Conservation (phyloP, 192 early-diverging fungal genomes). For the Rhizoclosmatium globosum region DNA sequence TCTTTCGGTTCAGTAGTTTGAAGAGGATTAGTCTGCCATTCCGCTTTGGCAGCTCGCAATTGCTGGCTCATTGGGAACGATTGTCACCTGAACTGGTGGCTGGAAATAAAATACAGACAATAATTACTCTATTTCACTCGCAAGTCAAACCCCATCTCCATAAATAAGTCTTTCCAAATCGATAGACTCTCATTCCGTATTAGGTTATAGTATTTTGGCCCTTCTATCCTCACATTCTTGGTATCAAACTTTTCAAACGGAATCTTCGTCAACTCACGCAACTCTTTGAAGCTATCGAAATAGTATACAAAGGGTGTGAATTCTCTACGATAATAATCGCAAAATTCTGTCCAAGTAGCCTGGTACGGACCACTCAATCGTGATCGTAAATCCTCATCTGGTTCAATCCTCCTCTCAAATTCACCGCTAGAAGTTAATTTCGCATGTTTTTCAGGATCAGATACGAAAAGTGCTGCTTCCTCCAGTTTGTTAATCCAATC, state of each 20-base stretch:
- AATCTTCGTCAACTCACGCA: background rate
- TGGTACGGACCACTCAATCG: background rate
- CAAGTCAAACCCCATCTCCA: too few species aligned
- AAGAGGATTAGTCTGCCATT: too few species aligned
- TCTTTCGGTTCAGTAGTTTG: too few species aligned
- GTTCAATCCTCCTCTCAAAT: background rate
- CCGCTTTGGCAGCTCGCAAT: too few species aligned
- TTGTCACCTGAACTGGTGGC: too few species aligned
- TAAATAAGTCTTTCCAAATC: conserved; percentile 17
- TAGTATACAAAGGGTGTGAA: conserved; percentile 35
- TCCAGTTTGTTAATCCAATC: conserved; percentile 31
- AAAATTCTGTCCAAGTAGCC: conserved; percentile 10
- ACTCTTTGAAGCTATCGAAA: conserved; percentile 24
- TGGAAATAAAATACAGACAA: too few species aligned
- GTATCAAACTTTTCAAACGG: conserved; percentile 17
- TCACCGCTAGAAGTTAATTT: background rate
- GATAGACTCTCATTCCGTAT: conserved; percentile 7
- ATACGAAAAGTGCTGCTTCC: conserved; percentile 11
- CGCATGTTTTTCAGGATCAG: background rate
- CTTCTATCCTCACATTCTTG: conserved; percentile 27
- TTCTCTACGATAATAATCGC: conserved; percentile 19
- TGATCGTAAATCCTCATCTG: background rate
- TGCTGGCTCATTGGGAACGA: too few species aligned
- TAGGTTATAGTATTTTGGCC: conserved; percentile 13
- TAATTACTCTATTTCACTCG: too few species aligned